Base-by-base conservation (phyloP, 75 land plant genomes). In the Selaginella moellendorffii region DNA sequence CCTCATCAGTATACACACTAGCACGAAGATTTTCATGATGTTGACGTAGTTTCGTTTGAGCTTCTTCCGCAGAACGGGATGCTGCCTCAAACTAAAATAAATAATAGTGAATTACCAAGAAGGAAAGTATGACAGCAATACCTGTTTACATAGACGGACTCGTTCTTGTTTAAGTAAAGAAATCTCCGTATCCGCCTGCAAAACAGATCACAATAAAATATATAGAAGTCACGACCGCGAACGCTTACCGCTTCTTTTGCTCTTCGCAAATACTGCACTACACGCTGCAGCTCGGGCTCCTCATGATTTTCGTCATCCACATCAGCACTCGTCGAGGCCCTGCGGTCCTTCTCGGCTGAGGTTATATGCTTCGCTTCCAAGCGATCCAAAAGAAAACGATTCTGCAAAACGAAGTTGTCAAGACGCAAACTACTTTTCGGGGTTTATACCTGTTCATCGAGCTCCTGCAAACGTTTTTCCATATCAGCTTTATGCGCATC, bases 151-250 rank as follows among this genome's bases (percentile, higher is more conserved):
- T 53, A 93, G 68, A 17, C 98, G 81, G 26, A 75, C 52, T 36
- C 87, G 87, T 63, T 93, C 98, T 66, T 88, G 83, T 68, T 81
- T 93, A 28, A 88, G 65, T 66, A 93, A 67, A 26, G 87, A 76
- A 18, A 93, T 72, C 59, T 93, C 98, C 26, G 85, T 85, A 61
- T 93, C 98, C 23, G 81, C 90, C 97, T 91, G 84, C 28, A 28
- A 62, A 30, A 27, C 20, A 36, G 46, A 14, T 36, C 14, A 36
- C 14, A 5, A 36, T 36, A 36, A 5, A 36, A 5, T 36, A 36
- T 14, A n/a, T 36, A 36, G 14, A 36, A 14, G 46, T 36, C 46
- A 36, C 14, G 46, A 36, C 46, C 14, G 14, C 18, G 28, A 42
- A 31, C 17, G 66, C 85, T 74, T 72, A 91, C 97, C 22, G 92